Base-by-base conservation (phyloP, 1,139 yeast genomes). In the Kodamaea alishanica region DNA sequence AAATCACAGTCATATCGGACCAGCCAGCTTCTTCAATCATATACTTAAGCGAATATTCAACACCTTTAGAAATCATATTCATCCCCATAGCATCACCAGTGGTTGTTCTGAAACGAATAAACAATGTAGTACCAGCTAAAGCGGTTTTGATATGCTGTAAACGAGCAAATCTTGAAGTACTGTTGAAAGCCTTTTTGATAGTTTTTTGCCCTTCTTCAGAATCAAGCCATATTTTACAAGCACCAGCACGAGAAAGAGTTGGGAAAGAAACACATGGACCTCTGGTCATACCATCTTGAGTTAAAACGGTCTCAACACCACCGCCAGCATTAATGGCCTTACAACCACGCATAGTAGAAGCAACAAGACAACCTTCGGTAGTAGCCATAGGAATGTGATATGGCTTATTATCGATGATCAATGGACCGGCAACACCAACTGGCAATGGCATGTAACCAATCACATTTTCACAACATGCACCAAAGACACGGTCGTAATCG, bases 21-120 rank as follows among this genome's bases (percentile, higher is more conserved):
- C 92, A 92, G 2, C 97, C 97, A 60, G 84, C 84, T 54, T 84
- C 89, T 55, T 84, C 88, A 35, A 76, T 79, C 96, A 92, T 89
- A 60, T 75, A 80, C 50, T 81, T 81, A 57, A 92, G 76, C 2
- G 96, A 79, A 60, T 72, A 74, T 62, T 94, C 99, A 38, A 88
- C 97, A 62, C 98, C 99, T 66, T 92, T 92, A 26, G 98, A 92
- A 49, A 92, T 94, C 99, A 92, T 94, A 61, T 92, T 92, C 99
- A 92, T 92, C 50, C 98, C 99, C 99, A 92, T 92, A 12, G 98
- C 98, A 70, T 92, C 99, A 63, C 99, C 99, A 27, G 99, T 92
- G 31, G 96, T 89, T 24, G 99, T 92, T 60, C 90, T 81, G 72
- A 92, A 92, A 55, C 98, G 81, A 53, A 94, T 84, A 58, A 77